A percentile compares a stretch with the other conserved stretches of the same genome.
These are phyloP conservation scores for Porogramme epimiltina DNA, from an alignment of 1,284 basidiomycete genomes.

Conservation along the genomic window DNA sequence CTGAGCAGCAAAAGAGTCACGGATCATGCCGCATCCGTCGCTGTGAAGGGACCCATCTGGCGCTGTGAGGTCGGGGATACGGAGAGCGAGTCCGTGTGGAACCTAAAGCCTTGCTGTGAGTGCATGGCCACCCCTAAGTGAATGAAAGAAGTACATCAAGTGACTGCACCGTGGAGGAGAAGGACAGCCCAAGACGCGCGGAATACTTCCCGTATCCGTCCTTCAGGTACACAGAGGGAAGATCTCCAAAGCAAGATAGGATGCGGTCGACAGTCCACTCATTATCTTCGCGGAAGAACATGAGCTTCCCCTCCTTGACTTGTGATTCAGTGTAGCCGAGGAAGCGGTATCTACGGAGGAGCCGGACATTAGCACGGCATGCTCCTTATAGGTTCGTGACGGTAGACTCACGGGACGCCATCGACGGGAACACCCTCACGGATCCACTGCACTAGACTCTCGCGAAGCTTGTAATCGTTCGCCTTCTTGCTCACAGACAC, in stretches of 20 bases:
- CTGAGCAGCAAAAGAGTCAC: slow-evolving; percentile 18
- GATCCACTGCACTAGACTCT: slow-evolving; percentile 8
- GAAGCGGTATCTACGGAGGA: slow-evolving; percentile 20
- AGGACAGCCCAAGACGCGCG: slow-evolving; percentile 26
- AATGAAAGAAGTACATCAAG: slow-evolving; percentile 16
- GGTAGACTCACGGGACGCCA: slow-evolving; percentile 11
- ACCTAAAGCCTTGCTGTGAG: slow-evolving; percentile 12
- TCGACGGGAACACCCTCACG: slow-evolving; percentile 13
- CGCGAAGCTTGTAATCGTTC: slow-evolving; percentile 1
- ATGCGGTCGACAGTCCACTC: slow-evolving; percentile 23
- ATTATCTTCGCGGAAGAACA: slow-evolving; percentile 25
- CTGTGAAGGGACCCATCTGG: slow-evolving; percentile 23
- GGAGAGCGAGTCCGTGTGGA: slow-evolving; percentile 8
- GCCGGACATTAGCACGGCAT: background rate
- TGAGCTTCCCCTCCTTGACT: slow-evolving; percentile 22
- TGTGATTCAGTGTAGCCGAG: slow-evolving; percentile 25
- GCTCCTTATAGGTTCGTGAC: background rate
- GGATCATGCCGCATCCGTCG: slow-evolving; percentile 27
- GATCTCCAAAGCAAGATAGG: slow-evolving; percentile 16
- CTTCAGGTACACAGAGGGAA: slow-evolving; percentile 18
- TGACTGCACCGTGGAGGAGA: slow-evolving; percentile 24
- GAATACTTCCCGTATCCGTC: slow-evolving; percentile 27
- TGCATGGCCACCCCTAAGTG: background rate
- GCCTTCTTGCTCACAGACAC: slow-evolving; percentile 10
- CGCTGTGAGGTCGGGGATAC: slow-evolving; percentile 18